These are phyloP conservation scores for Zygotorulaspora sp. DNA, from an alignment of 805 yeast species.

Conservation along the genomic window DNA sequence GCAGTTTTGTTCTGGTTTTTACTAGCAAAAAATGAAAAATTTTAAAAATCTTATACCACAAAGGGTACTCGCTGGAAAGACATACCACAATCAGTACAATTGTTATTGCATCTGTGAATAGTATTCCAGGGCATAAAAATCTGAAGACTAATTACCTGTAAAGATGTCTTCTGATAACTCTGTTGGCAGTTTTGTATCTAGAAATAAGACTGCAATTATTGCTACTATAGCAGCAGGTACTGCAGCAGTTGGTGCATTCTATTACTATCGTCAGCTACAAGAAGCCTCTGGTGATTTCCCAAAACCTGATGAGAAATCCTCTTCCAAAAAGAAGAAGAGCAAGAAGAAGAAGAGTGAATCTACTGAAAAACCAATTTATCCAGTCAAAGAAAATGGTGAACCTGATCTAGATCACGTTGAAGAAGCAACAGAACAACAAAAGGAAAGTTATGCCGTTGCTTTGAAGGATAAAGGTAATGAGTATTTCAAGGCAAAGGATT, in stretches of 20 bases:
- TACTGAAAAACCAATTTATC: slow-evolving; percentile 40
- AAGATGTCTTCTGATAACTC: slow-evolving; percentile 26
- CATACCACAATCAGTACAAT: not conserved
- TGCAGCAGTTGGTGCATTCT: slow-evolving; percentile 59
- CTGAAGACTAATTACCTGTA: not conserved
- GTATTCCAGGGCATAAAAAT: not conserved
- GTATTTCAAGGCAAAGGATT: slow-evolving; percentile 65
- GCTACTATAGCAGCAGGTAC: slow-evolving; percentile 61
- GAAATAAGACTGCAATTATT: slow-evolving; percentile 56
- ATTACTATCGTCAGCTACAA: slow-evolving; percentile 41
- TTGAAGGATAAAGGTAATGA: slow-evolving; percentile 89
- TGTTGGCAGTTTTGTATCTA: slow-evolving; percentile 34
- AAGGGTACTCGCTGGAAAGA: slow-evolving; percentile 1
- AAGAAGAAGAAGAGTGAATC: slow-evolving; percentile 32
- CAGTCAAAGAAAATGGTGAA: slow-evolving; percentile 52
- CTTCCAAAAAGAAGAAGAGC: slow-evolving; percentile 41
- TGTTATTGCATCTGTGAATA: not conserved
- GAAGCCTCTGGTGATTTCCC: slow-evolving; percentile 9
- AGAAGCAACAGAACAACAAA: slow-evolving; percentile 46
- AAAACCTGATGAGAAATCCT: slow-evolving; percentile 11
- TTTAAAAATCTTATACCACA: not conserved
- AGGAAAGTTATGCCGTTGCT: slow-evolving; percentile 61
- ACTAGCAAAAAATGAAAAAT: slow-evolving; percentile 2
- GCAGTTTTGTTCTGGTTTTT: not conserved
- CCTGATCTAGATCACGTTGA: slow-evolving; percentile 50